Base-by-base conservation (phyloP, 2,329 filamentous ascomycete species). In the Malbranchea zuffiana region DNA sequence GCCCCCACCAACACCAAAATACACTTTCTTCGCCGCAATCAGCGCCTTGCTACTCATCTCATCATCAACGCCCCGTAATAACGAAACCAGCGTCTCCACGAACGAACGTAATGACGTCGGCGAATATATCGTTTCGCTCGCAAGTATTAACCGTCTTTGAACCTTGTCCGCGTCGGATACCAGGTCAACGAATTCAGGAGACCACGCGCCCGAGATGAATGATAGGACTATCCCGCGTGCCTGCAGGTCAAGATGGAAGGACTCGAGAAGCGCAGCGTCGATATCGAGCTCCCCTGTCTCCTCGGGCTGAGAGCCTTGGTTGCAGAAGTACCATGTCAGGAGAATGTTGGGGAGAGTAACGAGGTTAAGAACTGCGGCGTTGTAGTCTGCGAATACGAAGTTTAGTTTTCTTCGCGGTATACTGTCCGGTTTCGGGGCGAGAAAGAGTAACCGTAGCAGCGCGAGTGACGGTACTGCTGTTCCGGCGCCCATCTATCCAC, bases 1-100 rank as follows among this genome's bases (percentile, higher is more conserved):
- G 19, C 74, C 75, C 2, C 75, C 75, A 1, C 75, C 75, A 19
- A 80, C 75, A 0, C 75, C 75, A 49, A 80, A 80, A 55, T 80
- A 80, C 26, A 79, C 68, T 44, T 70, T 65, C 56, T 80, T 80
- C 2, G 75, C 75, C 6, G 72, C 75, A 4, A 80, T 61, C 40
- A 78, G 57, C 2, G 72, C 71, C 45, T 66, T 72, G 24, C 53
- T 51, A 24, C 38, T 50, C 13, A 13, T 34, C 10, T 37, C 37
- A 3, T 32, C 41, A 3, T 36, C 43, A 19, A 26, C 19, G 27
- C 10, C 13, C 53, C 43, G 67, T 46, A 78, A 54, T 17, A 78
- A 45, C 5, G 50, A 57, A 6, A 69, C 47, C 29, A 79, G 52
- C 1, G 70, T 67, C 26, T 72, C 66, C 0, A 73, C 68, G 50